Conservation (phyloP, 495 filamentous ascomycete species). For the Letharia columbiana region DNA sequence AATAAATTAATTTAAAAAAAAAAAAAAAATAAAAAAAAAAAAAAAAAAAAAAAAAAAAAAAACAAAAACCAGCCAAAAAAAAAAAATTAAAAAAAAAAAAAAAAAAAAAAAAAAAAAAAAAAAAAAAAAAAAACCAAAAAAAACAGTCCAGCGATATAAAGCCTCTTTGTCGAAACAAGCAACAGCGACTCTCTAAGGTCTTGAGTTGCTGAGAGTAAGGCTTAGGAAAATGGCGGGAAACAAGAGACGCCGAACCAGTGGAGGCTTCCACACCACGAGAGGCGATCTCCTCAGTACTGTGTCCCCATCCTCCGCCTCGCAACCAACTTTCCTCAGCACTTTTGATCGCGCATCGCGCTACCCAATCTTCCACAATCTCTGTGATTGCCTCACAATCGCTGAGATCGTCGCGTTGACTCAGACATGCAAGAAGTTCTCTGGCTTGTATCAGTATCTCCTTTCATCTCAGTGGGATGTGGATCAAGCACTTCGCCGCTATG, state of each 20-base stretch:
- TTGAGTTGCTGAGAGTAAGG: neutral
- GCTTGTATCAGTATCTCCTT: conserved; percentile 14
- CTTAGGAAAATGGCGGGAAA: neutral
- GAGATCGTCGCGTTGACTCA: conserved; percentile 11
- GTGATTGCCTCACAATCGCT: conserved; percentile 6
- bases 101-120: no score
- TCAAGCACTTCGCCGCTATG: conserved; percentile 3
- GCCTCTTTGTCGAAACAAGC: no score
- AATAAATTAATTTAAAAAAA: no score
- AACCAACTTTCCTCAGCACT: neutral
- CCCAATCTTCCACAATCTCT: conserved; percentile 11
- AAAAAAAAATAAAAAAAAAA: no score
- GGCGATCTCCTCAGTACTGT: neutral
- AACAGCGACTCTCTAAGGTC: neutral
- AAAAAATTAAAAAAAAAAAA: no score
- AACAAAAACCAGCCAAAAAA: no score
- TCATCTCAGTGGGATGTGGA: conserved; percentile 18
- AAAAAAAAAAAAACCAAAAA: no score
- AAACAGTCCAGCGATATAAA: no score
- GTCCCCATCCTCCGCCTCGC: no score
- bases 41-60: no score
- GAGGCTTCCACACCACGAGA: neutral
- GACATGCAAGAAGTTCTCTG: conserved; percentile 14
- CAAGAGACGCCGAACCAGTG: neutral
- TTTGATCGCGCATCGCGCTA: neutral